These are phyloP conservation scores for Coprinellus micaceus DNA, from an alignment of 768 basidiomycete species.

Conservation along the genomic window DNA sequence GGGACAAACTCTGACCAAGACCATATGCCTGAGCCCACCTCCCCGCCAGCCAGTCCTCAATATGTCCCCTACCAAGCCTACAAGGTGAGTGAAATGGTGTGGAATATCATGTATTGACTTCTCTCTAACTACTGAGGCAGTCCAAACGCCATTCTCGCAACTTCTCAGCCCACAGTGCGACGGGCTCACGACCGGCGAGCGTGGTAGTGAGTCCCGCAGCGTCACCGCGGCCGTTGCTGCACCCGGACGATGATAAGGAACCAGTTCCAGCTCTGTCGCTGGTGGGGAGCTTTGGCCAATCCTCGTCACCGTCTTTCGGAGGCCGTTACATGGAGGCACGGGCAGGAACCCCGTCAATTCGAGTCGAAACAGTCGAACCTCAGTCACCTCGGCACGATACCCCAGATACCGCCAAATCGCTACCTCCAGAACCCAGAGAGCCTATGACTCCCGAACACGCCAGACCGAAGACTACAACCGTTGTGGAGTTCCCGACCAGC, in stretches of 20 bases:
- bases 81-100: conserved; percentile 31
- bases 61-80: conserved; percentile 51
- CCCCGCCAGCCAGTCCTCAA: conserved; percentile 21
- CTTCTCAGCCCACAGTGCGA: conserved; percentile 26
- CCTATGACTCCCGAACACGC: background rate
- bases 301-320: background rate
- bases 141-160: conserved; percentile 47
- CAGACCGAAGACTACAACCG: background rate
- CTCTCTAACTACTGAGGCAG: conserved; percentile 22
- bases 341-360: conserved; percentile 3
- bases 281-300: background rate
- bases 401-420: background rate
- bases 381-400: background rate
- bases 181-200: conserved; percentile 25
- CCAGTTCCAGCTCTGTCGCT: conserved; percentile 3
- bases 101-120: conserved; percentile 5
- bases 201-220: conserved; percentile 20
- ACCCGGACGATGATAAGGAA: conserved; percentile 15
- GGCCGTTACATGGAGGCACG: conserved; percentile 2
- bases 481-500: background rate
- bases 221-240: conserved; percentile 18
- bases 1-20: conserved; percentile 5
- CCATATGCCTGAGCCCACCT: conserved; percentile 27
- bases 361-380: background rate
- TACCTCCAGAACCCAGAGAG: background rate